Conservation (phyloP, 331 rosid genomes). For the Malus hybrid region DNA sequence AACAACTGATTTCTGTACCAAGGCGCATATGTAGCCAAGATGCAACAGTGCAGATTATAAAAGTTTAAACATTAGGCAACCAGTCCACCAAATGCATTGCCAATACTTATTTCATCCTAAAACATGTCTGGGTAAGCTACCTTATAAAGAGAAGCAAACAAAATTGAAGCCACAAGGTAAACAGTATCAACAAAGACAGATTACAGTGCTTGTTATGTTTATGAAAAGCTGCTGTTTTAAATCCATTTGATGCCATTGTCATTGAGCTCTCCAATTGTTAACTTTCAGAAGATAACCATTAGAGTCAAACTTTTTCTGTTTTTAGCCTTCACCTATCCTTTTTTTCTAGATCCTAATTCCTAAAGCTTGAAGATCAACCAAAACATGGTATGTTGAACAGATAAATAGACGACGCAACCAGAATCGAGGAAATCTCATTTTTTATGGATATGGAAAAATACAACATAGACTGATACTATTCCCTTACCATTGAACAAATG, state of each 20-base stretch:
- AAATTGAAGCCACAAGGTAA: neutral
- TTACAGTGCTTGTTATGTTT: neutral
- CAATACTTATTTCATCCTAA: neutral
- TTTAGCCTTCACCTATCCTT: neutral
- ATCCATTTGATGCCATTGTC: neutral
- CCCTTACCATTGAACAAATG: neutral
- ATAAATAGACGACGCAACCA: neutral
- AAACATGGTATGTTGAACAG: neutral
- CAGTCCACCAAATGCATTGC: neutral
- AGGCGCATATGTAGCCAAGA: neutral
- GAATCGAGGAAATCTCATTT: neutral
- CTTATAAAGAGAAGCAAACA: neutral
- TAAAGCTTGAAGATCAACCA: neutral
- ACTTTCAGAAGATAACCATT: neutral
- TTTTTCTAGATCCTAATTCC: neutral
- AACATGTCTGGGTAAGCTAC: neutral
- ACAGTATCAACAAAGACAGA: neutral
- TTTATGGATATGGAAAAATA: too few species aligned
- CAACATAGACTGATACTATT: neutral
- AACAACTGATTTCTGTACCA: neutral
- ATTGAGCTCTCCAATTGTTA: neutral
- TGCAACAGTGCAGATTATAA: neutral
- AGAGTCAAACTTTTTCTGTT: neutral
- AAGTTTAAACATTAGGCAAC: neutral
- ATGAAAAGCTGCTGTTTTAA: neutral